Percentiles rank a stretch among this genome's conserved stretches.
Conservation (phyloP, 805 yeast species). For the Groenewaldozyma salmanticensis region DNA sequence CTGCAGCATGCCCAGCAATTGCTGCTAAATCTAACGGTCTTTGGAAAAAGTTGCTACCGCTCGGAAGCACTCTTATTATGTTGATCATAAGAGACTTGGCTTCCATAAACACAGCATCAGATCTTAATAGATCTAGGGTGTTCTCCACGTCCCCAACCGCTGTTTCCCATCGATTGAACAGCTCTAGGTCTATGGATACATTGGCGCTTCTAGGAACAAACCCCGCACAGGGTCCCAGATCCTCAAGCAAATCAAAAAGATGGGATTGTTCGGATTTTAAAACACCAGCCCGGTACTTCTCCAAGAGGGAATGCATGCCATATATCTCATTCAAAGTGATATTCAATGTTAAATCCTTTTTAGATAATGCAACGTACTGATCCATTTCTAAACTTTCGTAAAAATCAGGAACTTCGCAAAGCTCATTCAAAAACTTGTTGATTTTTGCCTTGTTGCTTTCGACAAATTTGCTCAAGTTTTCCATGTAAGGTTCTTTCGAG, state of each 20-base stretch:
- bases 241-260: slow-evolving; percentile 20
- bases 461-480: slow-evolving; percentile 19
- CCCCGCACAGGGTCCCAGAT: slow-evolving; percentile 25
- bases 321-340: slow-evolving; percentile 28
- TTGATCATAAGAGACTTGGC: slow-evolving; percentile 28
- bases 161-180: slow-evolving; percentile 27
- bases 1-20: slow-evolving; percentile 27
- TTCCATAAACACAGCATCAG: slow-evolving; percentile 27
- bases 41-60: slow-evolving; percentile 15
- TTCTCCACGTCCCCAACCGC: slow-evolving; percentile 21
- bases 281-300: slow-evolving; percentile 20
- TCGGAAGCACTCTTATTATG: slow-evolving; percentile 28
- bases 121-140: slow-evolving; percentile 20
- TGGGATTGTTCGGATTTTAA: slow-evolving; percentile 11
- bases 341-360: slow-evolving; percentile 24
- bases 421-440: slow-evolving; percentile 24
- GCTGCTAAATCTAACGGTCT: slow-evolving; percentile 22
- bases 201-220: slow-evolving; percentile 23
- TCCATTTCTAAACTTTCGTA: slow-evolving; percentile 31
- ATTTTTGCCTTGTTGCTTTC: slow-evolving; percentile 23
- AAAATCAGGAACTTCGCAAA: slow-evolving; percentile 33
- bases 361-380: slow-evolving; percentile 30
- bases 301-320: slow-evolving; percentile 28
- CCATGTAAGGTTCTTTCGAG: slow-evolving; percentile 39
- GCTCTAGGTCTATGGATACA: slow-evolving; percentile 24